Evolutionary conservation across 345 rosid species (phyloP).

Genomic region (Sonneratia caseolaris): DNA sequence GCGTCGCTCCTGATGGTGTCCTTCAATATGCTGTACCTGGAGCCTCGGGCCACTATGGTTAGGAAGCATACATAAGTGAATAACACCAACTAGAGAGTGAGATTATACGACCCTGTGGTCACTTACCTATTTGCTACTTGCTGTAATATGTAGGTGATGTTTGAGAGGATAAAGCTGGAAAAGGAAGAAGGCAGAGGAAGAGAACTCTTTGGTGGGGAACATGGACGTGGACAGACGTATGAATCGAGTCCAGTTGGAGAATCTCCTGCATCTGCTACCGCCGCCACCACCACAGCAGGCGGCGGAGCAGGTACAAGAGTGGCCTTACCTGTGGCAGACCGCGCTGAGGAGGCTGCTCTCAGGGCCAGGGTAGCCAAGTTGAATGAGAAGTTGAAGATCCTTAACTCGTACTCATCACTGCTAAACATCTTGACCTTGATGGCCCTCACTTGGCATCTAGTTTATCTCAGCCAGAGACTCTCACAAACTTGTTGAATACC

Average conservation of each 20-base stretch:
- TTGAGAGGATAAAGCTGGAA: constrained; percentile 57
- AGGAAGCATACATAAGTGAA: not conserved
- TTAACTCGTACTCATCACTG: constrained; percentile 56
- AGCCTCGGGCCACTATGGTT: constrained; percentile 79
- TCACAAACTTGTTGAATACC: constrained; percentile 18
- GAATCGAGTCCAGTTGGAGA: constrained; percentile 1
- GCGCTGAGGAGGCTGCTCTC: constrained; percentile 18
- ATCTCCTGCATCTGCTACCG: not conserved
- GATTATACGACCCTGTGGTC: not conserved
- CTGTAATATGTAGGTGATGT: constrained; percentile 38
- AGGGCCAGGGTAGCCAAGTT: constrained; percentile 20
- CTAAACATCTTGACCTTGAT: constrained; percentile 43
- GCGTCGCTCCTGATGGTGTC: constrained; percentile 34
- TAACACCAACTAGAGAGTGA: not conserved
- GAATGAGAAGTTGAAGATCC: constrained; percentile 46
- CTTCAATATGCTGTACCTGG: constrained; percentile 42
- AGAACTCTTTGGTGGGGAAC: constrained; percentile 12
- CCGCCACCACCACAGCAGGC: not conserved
- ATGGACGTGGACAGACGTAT: not conserved
- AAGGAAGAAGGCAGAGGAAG: constrained; percentile 78
- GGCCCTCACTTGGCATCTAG: constrained; percentile 63
- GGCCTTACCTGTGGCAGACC: not conserved
- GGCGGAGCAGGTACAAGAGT: too few relatives aligned
- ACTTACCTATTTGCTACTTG: not conserved
- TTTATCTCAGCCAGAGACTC: constrained; percentile 43